These are phyloP conservation scores for Colletotrichum horii DNA, from an alignment of 2,329 filamentous ascomycete species.

Conservation along the genomic window DNA sequence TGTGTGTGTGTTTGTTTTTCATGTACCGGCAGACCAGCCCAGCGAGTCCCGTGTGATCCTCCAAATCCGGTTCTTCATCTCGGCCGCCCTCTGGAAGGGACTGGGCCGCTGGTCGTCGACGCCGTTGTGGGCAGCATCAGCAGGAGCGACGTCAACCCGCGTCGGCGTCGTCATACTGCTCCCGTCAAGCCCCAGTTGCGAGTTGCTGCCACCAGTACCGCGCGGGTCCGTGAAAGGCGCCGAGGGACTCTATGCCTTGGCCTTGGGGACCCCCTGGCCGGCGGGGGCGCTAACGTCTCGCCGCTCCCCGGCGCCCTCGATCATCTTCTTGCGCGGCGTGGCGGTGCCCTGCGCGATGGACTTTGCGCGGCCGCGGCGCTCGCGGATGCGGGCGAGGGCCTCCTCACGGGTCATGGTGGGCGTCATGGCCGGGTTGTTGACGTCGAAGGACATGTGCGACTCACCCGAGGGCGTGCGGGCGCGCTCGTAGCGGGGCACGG, in stretches of 20 bases:
- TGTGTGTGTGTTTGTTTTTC: background rate
- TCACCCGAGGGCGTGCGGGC: constrained; percentile 49
- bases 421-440: constrained; percentile 62
- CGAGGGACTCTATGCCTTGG: constrained; percentile 17
- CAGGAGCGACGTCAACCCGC: background rate
- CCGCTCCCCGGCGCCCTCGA: constrained; percentile 50
- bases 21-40: constrained; percentile 10
- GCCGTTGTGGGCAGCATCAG: background rate
- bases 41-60: constrained; percentile 14
- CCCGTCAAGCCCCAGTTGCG: background rate
- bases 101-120: background rate
- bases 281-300: constrained; percentile 54
- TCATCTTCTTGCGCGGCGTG: constrained; percentile 65
- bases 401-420: constrained; percentile 75
- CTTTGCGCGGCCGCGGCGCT: constrained; percentile 72
- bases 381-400: constrained; percentile 76
- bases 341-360: constrained; percentile 69
- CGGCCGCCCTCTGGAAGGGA: background rate
- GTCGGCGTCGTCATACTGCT: background rate
- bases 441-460: constrained; percentile 52
- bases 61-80: constrained; percentile 1
- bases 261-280: constrained; percentile 14
- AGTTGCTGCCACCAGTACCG: too few relatives aligned
- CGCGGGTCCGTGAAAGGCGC: background rate
- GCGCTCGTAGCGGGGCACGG: constrained; percentile 48